Conservation (phyloP, 1,284 basidiomycete species). For the Pyrrhoderma lamaoense region DNA sequence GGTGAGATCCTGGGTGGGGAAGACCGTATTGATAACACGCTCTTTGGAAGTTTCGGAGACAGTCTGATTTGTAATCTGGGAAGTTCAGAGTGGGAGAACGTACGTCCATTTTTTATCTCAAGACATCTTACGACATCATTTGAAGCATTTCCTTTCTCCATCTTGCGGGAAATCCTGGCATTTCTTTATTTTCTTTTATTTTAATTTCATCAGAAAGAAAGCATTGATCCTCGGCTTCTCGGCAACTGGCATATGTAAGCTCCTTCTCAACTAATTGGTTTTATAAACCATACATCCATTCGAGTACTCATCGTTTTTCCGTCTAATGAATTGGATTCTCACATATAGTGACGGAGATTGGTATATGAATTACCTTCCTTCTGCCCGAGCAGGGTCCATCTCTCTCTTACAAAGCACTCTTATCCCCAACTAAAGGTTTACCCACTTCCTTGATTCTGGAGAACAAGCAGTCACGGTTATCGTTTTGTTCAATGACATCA, state of each 20-base stretch:
- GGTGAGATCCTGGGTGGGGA: constrained; percentile 31
- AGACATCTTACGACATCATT: background rate
- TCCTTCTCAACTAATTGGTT: too few relatives aligned
- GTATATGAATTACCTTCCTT: constrained; percentile 13
- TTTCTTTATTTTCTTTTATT: background rate
- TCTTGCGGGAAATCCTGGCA: background rate
- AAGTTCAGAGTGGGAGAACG: constrained; percentile 25
- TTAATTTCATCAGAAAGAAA: constrained; percentile 19
- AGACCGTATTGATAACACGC: constrained; percentile 28
- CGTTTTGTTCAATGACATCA: constrained; percentile 49
- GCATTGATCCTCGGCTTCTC: constrained; percentile 26
- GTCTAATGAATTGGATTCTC: background rate
- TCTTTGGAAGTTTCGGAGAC: constrained; percentile 30
- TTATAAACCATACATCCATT: too few relatives aligned
- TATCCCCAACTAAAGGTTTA: constrained; percentile 10
- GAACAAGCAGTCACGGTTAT: constrained; percentile 56
- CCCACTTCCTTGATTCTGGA: constrained; percentile 53
- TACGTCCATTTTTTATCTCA: constrained; percentile 15
- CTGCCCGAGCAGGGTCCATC: too few relatives aligned
- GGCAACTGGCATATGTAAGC: constrained; percentile 32
- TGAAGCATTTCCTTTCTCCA: too few relatives aligned
- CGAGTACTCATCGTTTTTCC: background rate
- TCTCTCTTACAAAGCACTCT: too few relatives aligned
- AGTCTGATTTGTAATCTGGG: constrained; percentile 32
- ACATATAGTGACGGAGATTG: constrained; percentile 28